A percentile compares a stretch with the other conserved stretches of the same genome.
These are phyloP conservation scores for Solanum pinnatisectum DNA, from an alignment of 257 asterid genomes.

Conservation along the genomic window DNA sequence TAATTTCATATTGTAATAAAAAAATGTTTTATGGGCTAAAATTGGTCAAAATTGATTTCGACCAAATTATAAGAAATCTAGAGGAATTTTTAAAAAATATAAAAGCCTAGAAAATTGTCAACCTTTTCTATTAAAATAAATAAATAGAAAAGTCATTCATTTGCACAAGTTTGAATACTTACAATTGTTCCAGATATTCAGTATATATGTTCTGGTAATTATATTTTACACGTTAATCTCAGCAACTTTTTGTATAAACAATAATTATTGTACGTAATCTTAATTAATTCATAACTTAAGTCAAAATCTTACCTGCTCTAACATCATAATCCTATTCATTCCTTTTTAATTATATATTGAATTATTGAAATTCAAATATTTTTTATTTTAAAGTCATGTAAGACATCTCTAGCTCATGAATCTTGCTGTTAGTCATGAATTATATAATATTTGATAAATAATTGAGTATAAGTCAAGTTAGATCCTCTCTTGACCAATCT, in stretches of 20 bases:
- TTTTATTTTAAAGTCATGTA: neutral
- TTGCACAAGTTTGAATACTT: neutral
- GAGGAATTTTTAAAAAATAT: neutral
- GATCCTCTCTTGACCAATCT: neutral
- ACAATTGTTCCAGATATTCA: neutral
- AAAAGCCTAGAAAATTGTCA: neutral
- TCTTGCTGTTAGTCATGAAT: neutral
- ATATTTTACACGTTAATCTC: neutral
- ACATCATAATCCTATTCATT: neutral
- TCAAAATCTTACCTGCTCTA: neutral
- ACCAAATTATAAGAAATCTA: neutral
- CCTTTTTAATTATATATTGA: neutral
- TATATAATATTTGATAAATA: neutral
- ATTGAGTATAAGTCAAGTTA: neutral
- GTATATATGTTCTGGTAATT: neutral
- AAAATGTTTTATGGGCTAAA: neutral
- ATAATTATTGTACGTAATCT: neutral
- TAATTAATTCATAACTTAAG: neutral
- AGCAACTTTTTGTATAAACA: neutral
- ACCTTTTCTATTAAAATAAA: neutral
- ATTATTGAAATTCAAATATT: neutral
- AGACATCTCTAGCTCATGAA: neutral
- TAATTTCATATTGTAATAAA: neutral
- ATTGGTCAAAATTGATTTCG: neutral
- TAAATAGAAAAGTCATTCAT: neutral